These are phyloP conservation scores for Panicum virgatum DNA, from an alignment of 202 grass and related monocot species.

Conservation along the genomic window DNA sequence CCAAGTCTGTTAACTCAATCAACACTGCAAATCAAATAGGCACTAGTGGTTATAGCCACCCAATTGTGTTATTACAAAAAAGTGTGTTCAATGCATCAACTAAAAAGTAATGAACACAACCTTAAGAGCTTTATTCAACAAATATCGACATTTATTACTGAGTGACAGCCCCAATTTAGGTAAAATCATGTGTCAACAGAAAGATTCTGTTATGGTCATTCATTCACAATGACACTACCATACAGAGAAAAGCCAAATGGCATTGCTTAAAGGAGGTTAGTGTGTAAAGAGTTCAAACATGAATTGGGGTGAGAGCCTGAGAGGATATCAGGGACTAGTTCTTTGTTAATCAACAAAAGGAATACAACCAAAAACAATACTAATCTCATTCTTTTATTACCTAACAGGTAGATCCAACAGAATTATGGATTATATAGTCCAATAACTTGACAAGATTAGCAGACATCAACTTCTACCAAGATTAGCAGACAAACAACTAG, in stretches of 20 bases:
- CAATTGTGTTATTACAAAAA: not conserved
- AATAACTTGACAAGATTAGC: not conserved
- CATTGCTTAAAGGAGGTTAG: not conserved
- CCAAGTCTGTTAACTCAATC: not conserved
- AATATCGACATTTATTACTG: not conserved
- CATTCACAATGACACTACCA: not conserved
- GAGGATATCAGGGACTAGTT: not conserved
- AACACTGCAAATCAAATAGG: not conserved
- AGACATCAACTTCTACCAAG: not conserved
- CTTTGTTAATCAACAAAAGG: not conserved
- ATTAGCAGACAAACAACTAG: not conserved
- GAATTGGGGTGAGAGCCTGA: not conserved
- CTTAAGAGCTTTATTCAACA: not conserved
- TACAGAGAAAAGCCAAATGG: not conserved
- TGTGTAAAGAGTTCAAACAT: not conserved
- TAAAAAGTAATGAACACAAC: not conserved
- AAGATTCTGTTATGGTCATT: not conserved
- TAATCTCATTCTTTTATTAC: not conserved
- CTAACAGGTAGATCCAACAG: not conserved
- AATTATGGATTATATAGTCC: not conserved
- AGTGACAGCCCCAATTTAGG: not conserved
- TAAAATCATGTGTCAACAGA: slow-evolving; percentile 19
- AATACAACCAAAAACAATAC: not conserved
- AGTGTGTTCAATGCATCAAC: not conserved
- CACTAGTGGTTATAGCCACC: not conserved